phyloP scores from a whole-genome alignment of 345 rosid genomes.

The Aethionema arabicum region DNA sequence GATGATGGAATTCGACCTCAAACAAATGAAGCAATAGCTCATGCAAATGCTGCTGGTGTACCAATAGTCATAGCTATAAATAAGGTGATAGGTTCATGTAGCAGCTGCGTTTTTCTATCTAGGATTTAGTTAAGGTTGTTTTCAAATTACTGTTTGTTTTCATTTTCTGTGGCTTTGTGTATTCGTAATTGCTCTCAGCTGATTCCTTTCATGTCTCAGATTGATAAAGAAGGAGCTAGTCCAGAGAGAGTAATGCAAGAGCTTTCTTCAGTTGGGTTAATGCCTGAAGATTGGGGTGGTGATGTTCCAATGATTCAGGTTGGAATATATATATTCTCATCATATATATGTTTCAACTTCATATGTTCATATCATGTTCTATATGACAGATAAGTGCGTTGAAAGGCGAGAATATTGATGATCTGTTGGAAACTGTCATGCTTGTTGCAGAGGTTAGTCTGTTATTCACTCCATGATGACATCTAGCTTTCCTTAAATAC shows the following conservation, averaged over 20 bases:
- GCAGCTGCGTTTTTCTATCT: conserved; percentile 5
- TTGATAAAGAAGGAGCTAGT: conserved; percentile 97
- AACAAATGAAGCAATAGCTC: conserved; percentile 97
- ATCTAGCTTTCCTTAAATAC: conserved; percentile 10
- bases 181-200: conserved; percentile 23
- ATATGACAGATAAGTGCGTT: conserved; percentile 89
- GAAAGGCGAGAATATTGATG: conserved; percentile 81
- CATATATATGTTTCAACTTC: conserved; percentile 30
- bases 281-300: conserved; percentile 99
- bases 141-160: conserved; percentile 14
- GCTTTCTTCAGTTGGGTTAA: conserved; percentile 91
- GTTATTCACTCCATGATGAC: conserved; percentile 16
- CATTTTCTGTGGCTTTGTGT: conserved; percentile 25
- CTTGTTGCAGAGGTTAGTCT: conserved; percentile 95
- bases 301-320: conserved; percentile 97
- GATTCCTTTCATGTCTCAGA: conserved; percentile 46
- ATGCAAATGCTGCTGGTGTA: conserved; percentile 96
- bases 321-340: conserved; percentile 24
- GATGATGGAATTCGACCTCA: conserved; percentile 99
- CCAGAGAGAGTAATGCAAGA: conserved; percentile 97
- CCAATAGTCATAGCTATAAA: conserved; percentile 89
- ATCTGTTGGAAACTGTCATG: conserved; percentile 90
- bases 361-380: conserved; percentile 30
- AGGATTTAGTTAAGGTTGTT: conserved; percentile 18
- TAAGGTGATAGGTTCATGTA: conserved; percentile 53